phyloP scores from a whole-genome alignment of 129 eudicot genomes.

The Oenanthe sinensis region DNA sequence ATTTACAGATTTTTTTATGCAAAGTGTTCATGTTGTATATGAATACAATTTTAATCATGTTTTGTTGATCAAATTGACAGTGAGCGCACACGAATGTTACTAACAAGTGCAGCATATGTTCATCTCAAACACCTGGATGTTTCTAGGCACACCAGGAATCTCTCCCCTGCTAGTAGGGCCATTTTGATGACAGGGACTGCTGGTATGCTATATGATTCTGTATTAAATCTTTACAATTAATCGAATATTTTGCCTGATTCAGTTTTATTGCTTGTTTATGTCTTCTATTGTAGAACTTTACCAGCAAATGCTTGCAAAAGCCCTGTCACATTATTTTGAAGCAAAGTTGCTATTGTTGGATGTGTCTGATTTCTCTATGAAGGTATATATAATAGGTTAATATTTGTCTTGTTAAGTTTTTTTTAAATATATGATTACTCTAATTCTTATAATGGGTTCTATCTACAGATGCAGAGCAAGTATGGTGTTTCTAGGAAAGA shows the following conservation, averaged over 20 bases:
- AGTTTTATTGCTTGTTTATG: slow-evolving; percentile 3
- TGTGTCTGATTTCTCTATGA: slow-evolving; percentile 60
- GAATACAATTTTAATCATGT: neutral
- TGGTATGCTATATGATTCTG: slow-evolving; percentile 39
- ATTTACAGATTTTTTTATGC: neutral
- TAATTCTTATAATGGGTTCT: slow-evolving; percentile 21
- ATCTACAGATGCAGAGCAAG: slow-evolving; percentile 81
- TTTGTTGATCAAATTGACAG: slow-evolving; percentile 41
- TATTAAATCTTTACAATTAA: slow-evolving; percentile 4
- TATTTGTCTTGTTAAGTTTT: slow-evolving; percentile 2
- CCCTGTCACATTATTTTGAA: slow-evolving; percentile 70
- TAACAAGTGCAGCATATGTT: slow-evolving; percentile 95
- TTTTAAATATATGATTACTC: neutral
- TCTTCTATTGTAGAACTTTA: slow-evolving; percentile 41
- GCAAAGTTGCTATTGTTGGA: slow-evolving; percentile 77
- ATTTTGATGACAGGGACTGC: slow-evolving; percentile 88
- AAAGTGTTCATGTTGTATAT: neutral
- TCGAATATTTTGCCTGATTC: slow-evolving; percentile 8
- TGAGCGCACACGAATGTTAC: slow-evolving; percentile 55
- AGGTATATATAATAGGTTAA: slow-evolving; percentile 32
- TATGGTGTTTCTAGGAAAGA: slow-evolving; percentile 62
- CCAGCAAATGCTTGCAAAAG: slow-evolving; percentile 74
- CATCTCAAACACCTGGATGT: slow-evolving; percentile 77
- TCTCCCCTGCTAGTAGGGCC: slow-evolving; percentile 86
- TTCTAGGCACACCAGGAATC: slow-evolving; percentile 74